Conservation (phyloP, 2,329 filamentous ascomycete genomes). For the Aspergillus sp. region DNA sequence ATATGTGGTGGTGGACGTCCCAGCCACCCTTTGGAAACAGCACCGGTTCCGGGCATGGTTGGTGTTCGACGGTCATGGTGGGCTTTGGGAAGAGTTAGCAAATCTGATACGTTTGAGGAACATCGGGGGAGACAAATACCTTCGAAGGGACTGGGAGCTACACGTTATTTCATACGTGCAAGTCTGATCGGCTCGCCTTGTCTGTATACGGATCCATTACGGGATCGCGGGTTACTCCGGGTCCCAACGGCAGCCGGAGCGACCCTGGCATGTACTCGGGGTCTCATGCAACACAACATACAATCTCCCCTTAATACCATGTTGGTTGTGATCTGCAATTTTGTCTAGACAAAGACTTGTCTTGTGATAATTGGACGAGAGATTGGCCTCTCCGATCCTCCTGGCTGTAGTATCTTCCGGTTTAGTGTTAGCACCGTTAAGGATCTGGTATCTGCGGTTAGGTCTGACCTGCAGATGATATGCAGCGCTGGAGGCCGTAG, state of each 20-base stretch:
- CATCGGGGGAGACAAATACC: not conserved
- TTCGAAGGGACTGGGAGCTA: not conserved
- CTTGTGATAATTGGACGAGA: not conserved
- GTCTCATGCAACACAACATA: too few relatives aligned
- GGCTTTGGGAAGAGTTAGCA: not conserved
- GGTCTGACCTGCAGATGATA: too few relatives aligned
- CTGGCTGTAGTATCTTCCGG: too few relatives aligned
- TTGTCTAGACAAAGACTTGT: not conserved
- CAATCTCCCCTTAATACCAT: too few relatives aligned
- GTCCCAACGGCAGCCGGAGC: not conserved
- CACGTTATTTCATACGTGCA: not conserved
- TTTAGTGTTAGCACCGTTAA: too few relatives aligned
- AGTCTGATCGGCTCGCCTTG: not conserved
- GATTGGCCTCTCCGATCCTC: too few relatives aligned
- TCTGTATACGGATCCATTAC: not conserved
- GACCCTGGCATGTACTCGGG: not conserved
- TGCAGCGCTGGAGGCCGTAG: too few relatives aligned
- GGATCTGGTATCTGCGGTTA: too few relatives aligned
- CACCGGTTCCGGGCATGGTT: not conserved
- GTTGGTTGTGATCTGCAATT: too few relatives aligned
- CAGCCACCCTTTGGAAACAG: constrained; percentile 34
- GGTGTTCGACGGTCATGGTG: not conserved
- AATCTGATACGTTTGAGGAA: not conserved
- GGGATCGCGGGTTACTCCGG: not conserved
- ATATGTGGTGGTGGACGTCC: constrained; percentile 39